Base-by-base conservation (phyloP, 2,329 filamentous ascomycete species). In the Cytospora paraplurivora region DNA sequence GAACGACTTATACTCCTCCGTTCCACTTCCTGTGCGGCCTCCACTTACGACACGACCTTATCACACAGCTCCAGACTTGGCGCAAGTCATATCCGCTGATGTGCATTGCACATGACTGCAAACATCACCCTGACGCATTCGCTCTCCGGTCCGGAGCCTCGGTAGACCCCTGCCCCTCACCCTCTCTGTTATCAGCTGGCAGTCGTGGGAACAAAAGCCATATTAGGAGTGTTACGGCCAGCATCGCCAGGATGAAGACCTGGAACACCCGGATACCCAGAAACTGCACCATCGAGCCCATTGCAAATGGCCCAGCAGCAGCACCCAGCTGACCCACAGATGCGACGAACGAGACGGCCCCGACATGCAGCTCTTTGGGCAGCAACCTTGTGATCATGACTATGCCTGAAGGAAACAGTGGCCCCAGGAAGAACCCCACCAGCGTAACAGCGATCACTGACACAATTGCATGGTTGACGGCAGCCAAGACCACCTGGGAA, bases 271-370 rank as follows among this genome's bases (percentile, higher is more conserved):
- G 70, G 52, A 80, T 77, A 0, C 78, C 78, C 10, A 76, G 52
- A 1, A 68, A 67, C 15, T 80, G 70, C 2, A 77, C 72, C 10
- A 78, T 64, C 5, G 76, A 75, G 0, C 79, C 79, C n/a, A 80
- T 75, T 4, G 70, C 72, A 61, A 80, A 79, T 0, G 79, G 79
- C 1, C 80, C 67, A 19, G 78, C 55, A 0, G 77, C 78, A 5
- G 75, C 78, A 1, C 79, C 79, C 10, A 80, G 68, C 65, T 81
- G 77, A 1, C 79, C 79, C 1, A 81, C 64, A 3, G 77, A 75
- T 1, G 77, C 75, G 1, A 78, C 78, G 35, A 80, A 78, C 0
- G 77, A 77, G 6, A 82, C 77, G 2, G 76, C 78, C 3, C 69
- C 69, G 15, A 81, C 73, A 44, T 80, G 78, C 3, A 79, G 47